Base-by-base conservation (phyloP, 2,329 filamentous ascomycete genomes). In the Mariannaea sp. region DNA sequence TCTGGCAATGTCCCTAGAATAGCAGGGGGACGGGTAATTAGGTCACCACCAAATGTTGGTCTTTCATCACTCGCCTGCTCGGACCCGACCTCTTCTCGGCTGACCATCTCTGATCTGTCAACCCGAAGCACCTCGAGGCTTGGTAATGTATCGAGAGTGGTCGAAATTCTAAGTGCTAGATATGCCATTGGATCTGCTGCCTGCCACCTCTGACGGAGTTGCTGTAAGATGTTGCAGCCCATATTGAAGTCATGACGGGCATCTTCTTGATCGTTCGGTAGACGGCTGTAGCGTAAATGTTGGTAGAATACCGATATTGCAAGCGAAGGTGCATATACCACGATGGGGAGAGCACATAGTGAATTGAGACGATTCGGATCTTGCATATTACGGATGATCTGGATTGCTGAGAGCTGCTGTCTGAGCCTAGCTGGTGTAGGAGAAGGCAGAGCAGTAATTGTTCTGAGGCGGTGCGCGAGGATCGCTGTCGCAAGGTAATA, bases 341-440 rank as follows among this genome's bases (percentile, higher is more conserved):
- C 17, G 14, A 33, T 32, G 3, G 41, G 41, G n/a, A 30, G 16
- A 7, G 41, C 27, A 19, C 32, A 27, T 10, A 44, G 20, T 4
- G 19, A 12, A 17, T 44, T 32, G 9, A 44, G 19, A 6, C 29
- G 41, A 6, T 17, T 27, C 17, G n/a, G 26, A 12, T 19, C 41
- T 16, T 30, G 16, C 27, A 44, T 30, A n/a, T 32, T 32, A 20
- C 26, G 9, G 6, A 44, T 12, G 5, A 44, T 30, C 27, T 44
- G 41, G n/a, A 30, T 44, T 14, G 41, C 41, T 10, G 41, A 33
- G 16, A 44, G 29, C 14, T 44, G 29, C 13, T 44, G 41, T 30
- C 41, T n/a, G 19, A 44, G 27, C 17, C 41, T 44, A 4, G 41
- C 27, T 13, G 26, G 41, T 3, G 41, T 44, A 5, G 41, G 29